Conservation (phyloP, 768 basidiomycete genomes). For the Gautieria morchelliformis region DNA sequence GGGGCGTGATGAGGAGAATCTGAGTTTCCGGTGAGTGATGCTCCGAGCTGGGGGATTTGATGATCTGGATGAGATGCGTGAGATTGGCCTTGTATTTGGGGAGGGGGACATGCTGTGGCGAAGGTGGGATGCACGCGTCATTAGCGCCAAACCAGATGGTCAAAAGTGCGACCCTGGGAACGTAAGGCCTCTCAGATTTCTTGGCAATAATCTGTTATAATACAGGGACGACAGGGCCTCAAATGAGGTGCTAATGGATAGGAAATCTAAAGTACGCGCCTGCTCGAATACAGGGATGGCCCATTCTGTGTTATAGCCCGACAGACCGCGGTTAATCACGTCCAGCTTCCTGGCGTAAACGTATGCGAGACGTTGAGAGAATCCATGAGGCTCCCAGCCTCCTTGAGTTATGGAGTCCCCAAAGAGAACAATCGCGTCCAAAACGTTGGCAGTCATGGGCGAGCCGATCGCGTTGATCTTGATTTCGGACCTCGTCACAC, state of each 20-base stretch:
- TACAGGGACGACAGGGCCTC: not conserved
- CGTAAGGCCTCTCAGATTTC: constrained; percentile 32
- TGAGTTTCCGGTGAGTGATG: constrained; percentile 64
- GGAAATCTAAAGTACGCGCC: constrained; percentile 28
- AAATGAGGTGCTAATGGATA: not conserved
- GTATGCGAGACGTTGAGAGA: constrained; percentile 70
- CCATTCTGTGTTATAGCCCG: constrained; percentile 87
- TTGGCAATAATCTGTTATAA: constrained; percentile 46
- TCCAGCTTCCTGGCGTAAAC: constrained; percentile 75
- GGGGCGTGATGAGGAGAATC: constrained; percentile 76
- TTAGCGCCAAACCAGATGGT: constrained; percentile 89
- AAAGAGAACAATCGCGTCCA: constrained; percentile 65
- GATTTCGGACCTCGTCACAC: no score
- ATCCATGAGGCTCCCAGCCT: constrained; percentile 49
- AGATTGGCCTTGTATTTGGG: constrained; percentile 57
- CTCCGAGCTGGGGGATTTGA: constrained; percentile 51
- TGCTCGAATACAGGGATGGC: constrained; percentile 69
- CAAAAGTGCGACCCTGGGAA: constrained; percentile 60
- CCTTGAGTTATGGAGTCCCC: constrained; percentile 79
- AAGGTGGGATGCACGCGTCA: constrained; percentile 61
- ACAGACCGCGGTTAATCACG: constrained; percentile 75
- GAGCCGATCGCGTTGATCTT: not conserved
- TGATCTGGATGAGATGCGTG: constrained; percentile 46
- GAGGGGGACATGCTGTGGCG: constrained; percentile 70
- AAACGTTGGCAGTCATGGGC: constrained; percentile 45